Evolutionary conservation across 2,329 filamentous ascomycete species (phyloP).

Genomic region (Cladosporium cucumerinum): DNA sequence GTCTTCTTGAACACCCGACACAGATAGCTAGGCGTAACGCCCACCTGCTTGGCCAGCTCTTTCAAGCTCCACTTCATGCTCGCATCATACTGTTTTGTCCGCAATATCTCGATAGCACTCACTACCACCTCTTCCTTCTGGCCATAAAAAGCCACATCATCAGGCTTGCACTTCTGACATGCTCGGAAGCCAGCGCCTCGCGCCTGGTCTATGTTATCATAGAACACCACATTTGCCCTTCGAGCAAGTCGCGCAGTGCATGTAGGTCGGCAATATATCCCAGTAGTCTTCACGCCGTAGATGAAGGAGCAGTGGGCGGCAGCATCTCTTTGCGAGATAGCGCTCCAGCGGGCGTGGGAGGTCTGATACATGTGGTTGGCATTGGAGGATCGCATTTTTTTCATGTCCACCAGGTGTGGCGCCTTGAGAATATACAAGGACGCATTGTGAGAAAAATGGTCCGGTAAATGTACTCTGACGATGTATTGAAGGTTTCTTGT

Average conservation of each 20-base stretch:
- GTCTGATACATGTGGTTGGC: not conserved
- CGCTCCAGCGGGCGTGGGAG: constrained; percentile 9
- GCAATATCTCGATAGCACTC: constrained; percentile 43
- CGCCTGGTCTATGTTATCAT: constrained; percentile 46
- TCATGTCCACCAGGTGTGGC: not conserved
- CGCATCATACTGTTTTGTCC: constrained; percentile 32
- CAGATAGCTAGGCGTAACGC: constrained; percentile 56
- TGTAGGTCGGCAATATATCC: constrained; percentile 59
- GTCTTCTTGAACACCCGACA: constrained; percentile 53
- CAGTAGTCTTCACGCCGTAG: constrained; percentile 56
- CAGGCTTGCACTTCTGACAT: constrained; percentile 57
- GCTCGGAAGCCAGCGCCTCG: constrained; percentile 51
- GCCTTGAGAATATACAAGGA: not conserved
- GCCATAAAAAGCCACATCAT: constrained; percentile 26
- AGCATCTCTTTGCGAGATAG: constrained; percentile 6
- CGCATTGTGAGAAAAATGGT: not conserved
- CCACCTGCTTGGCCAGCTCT: constrained; percentile 47
- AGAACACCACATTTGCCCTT: constrained; percentile 57
- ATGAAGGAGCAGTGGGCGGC: constrained; percentile 43
- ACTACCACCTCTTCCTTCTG: constrained; percentile 40
- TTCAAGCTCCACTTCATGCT: constrained; percentile 19
- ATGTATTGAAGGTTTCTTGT: not conserved
- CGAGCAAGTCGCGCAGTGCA: constrained; percentile 59
- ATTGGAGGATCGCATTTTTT: not conserved
- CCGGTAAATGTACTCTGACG: not conserved